Percentiles rank a stretch among this genome's conserved stretches.
Conservation (phyloP, 1,284 basidiomycete genomes). For the Ceratobasidium sp. region DNA sequence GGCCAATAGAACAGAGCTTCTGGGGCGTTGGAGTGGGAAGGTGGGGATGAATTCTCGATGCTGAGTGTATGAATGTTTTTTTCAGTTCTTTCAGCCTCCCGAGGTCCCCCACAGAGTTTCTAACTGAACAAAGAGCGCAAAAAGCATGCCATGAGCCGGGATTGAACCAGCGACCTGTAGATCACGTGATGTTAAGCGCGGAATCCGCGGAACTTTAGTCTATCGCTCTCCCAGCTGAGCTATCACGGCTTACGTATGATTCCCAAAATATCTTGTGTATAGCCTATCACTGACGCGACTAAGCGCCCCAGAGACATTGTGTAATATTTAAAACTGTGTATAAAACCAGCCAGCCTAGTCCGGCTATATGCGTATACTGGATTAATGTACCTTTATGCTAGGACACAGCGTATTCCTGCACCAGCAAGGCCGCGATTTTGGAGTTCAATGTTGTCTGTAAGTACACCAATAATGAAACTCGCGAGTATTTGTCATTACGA, state of each 20-base stretch:
- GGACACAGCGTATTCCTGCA: too few relatives aligned
- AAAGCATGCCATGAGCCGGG: constrained; percentile 33
- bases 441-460: too few relatives aligned
- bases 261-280: neutral
- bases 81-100: too few relatives aligned
- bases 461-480: too few relatives aligned
- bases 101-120: neutral
- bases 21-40: neutral
- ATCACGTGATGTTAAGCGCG: neutral
- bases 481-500: too few relatives aligned
- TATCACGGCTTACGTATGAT: constrained; percentile 17
- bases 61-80: neutral
- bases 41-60: neutral
- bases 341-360: too few relatives aligned
- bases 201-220: constrained; percentile 8
- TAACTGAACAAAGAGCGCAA: neutral
- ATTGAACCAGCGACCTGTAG: constrained; percentile 39
- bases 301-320: too few relatives aligned
- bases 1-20: neutral
- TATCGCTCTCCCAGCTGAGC: constrained; percentile 42
- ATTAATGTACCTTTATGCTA: too few relatives aligned
- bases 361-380: too few relatives aligned
- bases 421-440: too few relatives aligned
- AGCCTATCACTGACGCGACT: neutral
- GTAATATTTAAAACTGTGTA: too few relatives aligned